phyloP scores from a whole-genome alignment of 306 rosid genomes.

The Hylodesmum podocarpum region DNA sequence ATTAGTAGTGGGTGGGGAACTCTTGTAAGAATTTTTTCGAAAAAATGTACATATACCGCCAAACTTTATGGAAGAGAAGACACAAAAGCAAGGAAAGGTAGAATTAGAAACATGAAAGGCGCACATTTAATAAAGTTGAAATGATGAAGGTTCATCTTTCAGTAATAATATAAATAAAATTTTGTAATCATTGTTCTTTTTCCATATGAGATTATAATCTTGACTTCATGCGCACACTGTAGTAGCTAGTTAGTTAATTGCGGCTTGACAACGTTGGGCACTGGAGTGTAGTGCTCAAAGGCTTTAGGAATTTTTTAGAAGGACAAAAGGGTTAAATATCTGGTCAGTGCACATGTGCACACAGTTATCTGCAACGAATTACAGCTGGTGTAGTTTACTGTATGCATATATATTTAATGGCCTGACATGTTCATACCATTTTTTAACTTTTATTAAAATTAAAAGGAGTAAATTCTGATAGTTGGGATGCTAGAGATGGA shows the following conservation, averaged over 20 bases:
- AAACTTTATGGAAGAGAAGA: not conserved
- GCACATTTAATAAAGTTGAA: not conserved
- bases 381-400: not conserved
- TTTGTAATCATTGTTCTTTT: conserved; percentile 16
- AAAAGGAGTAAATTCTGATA: not conserved
- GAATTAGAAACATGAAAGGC: not conserved
- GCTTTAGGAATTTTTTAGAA: not conserved
- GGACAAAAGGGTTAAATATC: not conserved
- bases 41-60: not conserved
- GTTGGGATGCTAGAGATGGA: not conserved
- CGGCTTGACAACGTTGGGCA: not conserved
- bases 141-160: conserved; percentile 22
- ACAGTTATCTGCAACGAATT: not conserved
- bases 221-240: not conserved
- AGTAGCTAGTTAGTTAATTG: not conserved
- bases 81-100: not conserved
- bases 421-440: not conserved
- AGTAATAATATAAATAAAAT: not conserved
- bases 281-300: too few relatives aligned
- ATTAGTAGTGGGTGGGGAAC: not conserved
- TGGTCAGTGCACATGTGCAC: not conserved
- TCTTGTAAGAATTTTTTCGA: not conserved
- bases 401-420: not conserved
- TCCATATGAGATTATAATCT: conserved; percentile 7
- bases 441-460: not conserved